Conservation (phyloP, 2,329 filamentous ascomycete genomes). For the Verticillium isaacii region DNA sequence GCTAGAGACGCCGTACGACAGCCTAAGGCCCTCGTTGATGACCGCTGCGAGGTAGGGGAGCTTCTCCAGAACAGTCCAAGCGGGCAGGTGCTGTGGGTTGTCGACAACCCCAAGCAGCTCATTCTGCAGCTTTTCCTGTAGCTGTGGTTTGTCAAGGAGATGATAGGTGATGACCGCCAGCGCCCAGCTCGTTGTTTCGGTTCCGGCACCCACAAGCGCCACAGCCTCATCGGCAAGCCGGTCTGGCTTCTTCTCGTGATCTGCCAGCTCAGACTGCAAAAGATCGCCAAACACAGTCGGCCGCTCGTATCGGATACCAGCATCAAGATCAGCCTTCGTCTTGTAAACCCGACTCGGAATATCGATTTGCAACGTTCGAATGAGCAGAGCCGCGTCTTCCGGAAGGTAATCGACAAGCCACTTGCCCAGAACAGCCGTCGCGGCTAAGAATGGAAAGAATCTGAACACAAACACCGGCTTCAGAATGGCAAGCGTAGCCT, state of each 20-base stretch:
- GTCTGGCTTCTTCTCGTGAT: not conserved
- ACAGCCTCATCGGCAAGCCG: not conserved
- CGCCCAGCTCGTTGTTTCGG: conserved; percentile 1
- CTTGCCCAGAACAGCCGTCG: not conserved
- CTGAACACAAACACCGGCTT: not conserved
- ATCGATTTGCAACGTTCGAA: conserved; percentile 4
- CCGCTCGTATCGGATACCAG: conserved; percentile 6
- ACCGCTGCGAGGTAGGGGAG: conserved; percentile 31
- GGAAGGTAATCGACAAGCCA: conserved; percentile 5
- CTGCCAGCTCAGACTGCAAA: conserved; percentile 11
- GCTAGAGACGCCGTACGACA: conserved; percentile 23
- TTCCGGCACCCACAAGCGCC: not conserved
- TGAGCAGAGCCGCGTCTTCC: conserved; percentile 2
- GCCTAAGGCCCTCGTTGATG: conserved; percentile 29
- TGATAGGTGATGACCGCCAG: conserved; percentile 20
- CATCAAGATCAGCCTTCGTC: conserved; percentile 3
- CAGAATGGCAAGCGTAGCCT: not conserved
- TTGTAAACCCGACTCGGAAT: conserved; percentile 2
- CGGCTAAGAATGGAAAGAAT: not conserved
- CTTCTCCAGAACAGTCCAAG: conserved; percentile 26
- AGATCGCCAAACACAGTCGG: conserved; percentile 12
- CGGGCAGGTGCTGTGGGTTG: conserved; percentile 6
- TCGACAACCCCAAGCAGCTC: conserved; percentile 12
- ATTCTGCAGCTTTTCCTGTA: conserved; percentile 20
- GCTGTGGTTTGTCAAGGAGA: conserved; percentile 25